Evolutionary conservation across 2,329 filamentous ascomycete species (phyloP).

Genomic region (Penicillium brevicompactum): DNA sequence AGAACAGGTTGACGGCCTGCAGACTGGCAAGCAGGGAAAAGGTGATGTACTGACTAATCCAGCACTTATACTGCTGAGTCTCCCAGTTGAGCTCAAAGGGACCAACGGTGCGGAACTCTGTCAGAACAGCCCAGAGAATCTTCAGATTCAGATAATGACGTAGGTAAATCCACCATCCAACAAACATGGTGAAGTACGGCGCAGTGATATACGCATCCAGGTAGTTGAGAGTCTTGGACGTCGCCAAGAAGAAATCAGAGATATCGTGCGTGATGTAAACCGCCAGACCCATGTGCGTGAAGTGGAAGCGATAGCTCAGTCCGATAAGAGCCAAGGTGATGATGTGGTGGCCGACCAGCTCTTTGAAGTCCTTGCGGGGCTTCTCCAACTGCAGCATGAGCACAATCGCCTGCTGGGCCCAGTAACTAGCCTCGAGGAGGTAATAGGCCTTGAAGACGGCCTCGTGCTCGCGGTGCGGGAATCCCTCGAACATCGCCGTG

Average conservation of each 20-base stretch:
- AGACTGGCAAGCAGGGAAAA: constrained; percentile 47
- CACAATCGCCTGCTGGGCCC: constrained; percentile 92
- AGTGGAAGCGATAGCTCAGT: constrained; percentile 92
- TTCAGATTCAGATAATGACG: constrained; percentile 68
- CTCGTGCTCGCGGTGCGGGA: constrained; percentile 80
- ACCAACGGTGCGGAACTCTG: constrained; percentile 50
- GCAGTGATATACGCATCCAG: constrained; percentile 75
- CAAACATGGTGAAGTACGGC: constrained; percentile 83
- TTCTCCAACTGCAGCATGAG: constrained; percentile 86
- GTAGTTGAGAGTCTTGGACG: constrained; percentile 91
- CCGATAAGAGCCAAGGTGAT: constrained; percentile 82
- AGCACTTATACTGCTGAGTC: constrained; percentile 52
- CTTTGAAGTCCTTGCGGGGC: constrained; percentile 91
- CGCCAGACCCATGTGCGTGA: constrained; percentile 89
- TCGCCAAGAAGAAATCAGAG: constrained; percentile 92
- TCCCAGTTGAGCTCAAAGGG: constrained; percentile 53
- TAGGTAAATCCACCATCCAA: constrained; percentile 82
- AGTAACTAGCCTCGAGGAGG: constrained; percentile 90
- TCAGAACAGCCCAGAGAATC: constrained; percentile 50
- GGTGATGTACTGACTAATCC: constrained; percentile 51
- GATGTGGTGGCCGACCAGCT: constrained; percentile 88
- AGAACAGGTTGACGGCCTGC: constrained; percentile 51
- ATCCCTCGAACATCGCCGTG: constrained; percentile 82
- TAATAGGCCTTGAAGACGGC: constrained; percentile 93
- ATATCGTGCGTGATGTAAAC: constrained; percentile 96